Evolutionary conservation across 1,284 basidiomycete genomes (phyloP).

Genomic region (Cryptococcus maquisensis): DNA sequence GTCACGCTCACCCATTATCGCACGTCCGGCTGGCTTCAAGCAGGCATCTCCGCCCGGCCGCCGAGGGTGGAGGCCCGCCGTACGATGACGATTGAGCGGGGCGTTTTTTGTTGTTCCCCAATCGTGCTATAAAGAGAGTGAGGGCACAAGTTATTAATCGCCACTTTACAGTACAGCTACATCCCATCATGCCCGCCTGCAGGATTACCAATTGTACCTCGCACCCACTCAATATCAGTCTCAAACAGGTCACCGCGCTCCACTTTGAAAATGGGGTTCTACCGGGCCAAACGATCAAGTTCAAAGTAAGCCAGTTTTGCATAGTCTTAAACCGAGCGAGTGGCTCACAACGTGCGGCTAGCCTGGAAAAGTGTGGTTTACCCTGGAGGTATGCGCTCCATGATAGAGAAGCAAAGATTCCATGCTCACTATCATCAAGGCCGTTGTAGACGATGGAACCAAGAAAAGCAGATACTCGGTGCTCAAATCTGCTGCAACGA

Average conservation of each 20-base stretch:
- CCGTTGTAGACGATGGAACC: slow-evolving; percentile 33
- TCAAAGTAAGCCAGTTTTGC: slow-evolving; percentile 20
- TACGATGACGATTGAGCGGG: background rate
- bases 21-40: background rate
- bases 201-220: slow-evolving; percentile 37
- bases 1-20: too few species aligned
- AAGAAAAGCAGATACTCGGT: slow-evolving; percentile 36
- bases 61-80: background rate
- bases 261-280: slow-evolving; percentile 42
- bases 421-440: slow-evolving; percentile 10
- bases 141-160: too few species aligned
- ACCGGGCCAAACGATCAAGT: slow-evolving; percentile 40
- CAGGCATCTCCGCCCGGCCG: background rate
- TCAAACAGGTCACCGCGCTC: slow-evolving; percentile 44
- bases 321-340: background rate
- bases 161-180: too few species aligned
- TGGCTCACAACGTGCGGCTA: slow-evolving; percentile 4
- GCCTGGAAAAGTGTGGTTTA: slow-evolving; percentile 46
- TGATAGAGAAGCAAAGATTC: background rate
- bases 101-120: too few species aligned
- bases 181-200: slow-evolving; percentile 37
- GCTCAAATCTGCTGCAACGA: slow-evolving; percentile 43
- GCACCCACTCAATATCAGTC: slow-evolving; percentile 37
- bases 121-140: too few species aligned
- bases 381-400: slow-evolving; percentile 26